These are phyloP conservation scores for Boletus eberwhitei DNA, from an alignment of 768 basidiomycete species.

Conservation along the genomic window DNA sequence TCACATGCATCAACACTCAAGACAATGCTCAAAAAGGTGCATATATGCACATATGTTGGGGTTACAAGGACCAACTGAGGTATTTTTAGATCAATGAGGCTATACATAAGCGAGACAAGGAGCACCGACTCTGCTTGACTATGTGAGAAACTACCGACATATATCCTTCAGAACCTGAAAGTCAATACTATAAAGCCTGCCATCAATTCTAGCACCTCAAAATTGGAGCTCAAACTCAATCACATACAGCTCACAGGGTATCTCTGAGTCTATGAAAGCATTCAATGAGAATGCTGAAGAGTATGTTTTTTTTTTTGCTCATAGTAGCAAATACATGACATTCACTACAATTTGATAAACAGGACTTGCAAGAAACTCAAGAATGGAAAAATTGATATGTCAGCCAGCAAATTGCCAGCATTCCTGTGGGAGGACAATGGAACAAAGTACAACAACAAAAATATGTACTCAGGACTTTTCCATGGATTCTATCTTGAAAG, in stretches of 20 bases:
- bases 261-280: neutral
- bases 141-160: neutral
- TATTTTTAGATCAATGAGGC: neutral
- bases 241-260: neutral
- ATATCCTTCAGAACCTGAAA: neutral
- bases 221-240: neutral
- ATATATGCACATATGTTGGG: neutral
- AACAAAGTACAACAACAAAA: too few relatives aligned
- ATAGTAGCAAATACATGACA: neutral
- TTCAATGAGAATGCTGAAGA: neutral
- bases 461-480: too few relatives aligned
- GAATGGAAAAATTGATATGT: neutral
- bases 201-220: neutral
- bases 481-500: too few relatives aligned
- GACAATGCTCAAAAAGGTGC: neutral
- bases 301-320: neutral
- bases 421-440: too few relatives aligned
- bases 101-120: neutral
- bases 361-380: neutral
- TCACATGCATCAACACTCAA: neutral
- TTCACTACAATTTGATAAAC: neutral
- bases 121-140: neutral
- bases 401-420: neutral
- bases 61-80: neutral
- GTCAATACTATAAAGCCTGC: neutral